Conservation (phyloP, 306 rosid species). For the Bauhinia variegata region DNA sequence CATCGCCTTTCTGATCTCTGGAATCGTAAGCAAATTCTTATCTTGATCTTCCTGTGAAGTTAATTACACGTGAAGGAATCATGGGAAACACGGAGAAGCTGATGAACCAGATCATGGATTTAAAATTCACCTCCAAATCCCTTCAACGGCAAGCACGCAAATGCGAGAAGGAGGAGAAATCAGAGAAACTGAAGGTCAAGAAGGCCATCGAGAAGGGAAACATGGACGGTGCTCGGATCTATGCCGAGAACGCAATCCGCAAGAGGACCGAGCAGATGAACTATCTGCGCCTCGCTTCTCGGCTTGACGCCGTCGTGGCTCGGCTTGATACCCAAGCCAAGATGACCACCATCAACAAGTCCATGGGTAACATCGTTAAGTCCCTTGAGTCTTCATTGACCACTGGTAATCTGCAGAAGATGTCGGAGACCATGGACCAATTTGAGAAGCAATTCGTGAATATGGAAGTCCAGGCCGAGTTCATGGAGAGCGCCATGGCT, state of each 20-base stretch:
- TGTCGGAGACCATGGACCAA: slow-evolving; percentile 93
- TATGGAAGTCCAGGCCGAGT: slow-evolving; percentile 98
- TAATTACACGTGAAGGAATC: slow-evolving; percentile 14
- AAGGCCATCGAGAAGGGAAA: slow-evolving; percentile 95
- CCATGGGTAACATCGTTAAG: slow-evolving; percentile 87
- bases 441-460: slow-evolving; percentile 96
- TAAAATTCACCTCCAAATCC: slow-evolving; percentile 91
- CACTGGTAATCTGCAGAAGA: slow-evolving; percentile 90
- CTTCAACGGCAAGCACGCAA: slow-evolving; percentile 82
- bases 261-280: slow-evolving; percentile 96
- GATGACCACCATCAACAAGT: slow-evolving; percentile 87
- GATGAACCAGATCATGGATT: slow-evolving; percentile 92
- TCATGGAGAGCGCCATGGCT: slow-evolving; percentile 96
- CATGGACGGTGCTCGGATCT: slow-evolving; percentile 92
- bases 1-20: too few relatives aligned
- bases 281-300: slow-evolving; percentile 85
- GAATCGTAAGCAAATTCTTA: background rate
- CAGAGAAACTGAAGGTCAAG: slow-evolving; percentile 91
- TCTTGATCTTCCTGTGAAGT: background rate
- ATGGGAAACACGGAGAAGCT: slow-evolving; percentile 96
- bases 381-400: slow-evolving; percentile 71
- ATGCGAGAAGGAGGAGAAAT: slow-evolving; percentile 94
- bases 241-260: slow-evolving; percentile 94
- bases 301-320: slow-evolving; percentile 94
- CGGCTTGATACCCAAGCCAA: slow-evolving; percentile 97